A percentile compares a stretch with the other conserved stretches of the same genome.
These are phyloP conservation scores for Taiozyma onychis DNA, from an alignment of 1,139 yeast genomes.

Conservation along the genomic window DNA sequence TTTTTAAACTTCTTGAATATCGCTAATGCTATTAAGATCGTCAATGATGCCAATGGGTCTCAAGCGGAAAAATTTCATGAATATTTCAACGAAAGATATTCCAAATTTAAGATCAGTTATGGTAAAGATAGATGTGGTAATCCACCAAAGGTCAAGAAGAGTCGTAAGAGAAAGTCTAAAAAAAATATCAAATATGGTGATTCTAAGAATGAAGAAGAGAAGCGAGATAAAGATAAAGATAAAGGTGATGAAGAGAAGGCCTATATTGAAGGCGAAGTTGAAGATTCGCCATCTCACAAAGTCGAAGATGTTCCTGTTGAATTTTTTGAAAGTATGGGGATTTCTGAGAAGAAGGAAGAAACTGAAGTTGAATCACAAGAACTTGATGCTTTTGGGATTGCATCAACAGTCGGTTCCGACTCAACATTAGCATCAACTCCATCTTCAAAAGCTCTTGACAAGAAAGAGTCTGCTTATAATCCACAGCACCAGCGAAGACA, in stretches of 20 bases:
- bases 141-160: slow-evolving; percentile 44
- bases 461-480: not conserved
- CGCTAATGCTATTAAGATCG: slow-evolving; percentile 69
- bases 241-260: not conserved
- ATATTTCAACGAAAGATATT: slow-evolving; percentile 43
- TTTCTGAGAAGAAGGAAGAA: slow-evolving; percentile 8
- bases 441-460: not conserved
- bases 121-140: slow-evolving; percentile 87
- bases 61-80: slow-evolving; percentile 30
- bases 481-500: not conserved
- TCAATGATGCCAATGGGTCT: slow-evolving; percentile 54
- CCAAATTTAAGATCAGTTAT: slow-evolving; percentile 56
- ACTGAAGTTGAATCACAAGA: slow-evolving; percentile 3
- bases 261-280: slow-evolving; percentile 1
- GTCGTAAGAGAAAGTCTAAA: slow-evolving; percentile 20
- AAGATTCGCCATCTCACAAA: not conserved
- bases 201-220: not conserved
- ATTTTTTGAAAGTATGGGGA: slow-evolving; percentile 21
- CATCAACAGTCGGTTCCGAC: not conserved
- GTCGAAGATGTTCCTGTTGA: slow-evolving; percentile 15
- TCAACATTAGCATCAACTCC: not conserved
- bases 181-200: slow-evolving; percentile 4
- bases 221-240: not conserved
- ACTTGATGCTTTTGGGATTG: slow-evolving; percentile 9
- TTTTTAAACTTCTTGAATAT: slow-evolving; percentile 76